Evolutionary conservation across 768 basidiomycete species (phyloP), one percentile per base, ranked within the genome.

Genomic region (Xerocomellus amylosporus): DNA sequence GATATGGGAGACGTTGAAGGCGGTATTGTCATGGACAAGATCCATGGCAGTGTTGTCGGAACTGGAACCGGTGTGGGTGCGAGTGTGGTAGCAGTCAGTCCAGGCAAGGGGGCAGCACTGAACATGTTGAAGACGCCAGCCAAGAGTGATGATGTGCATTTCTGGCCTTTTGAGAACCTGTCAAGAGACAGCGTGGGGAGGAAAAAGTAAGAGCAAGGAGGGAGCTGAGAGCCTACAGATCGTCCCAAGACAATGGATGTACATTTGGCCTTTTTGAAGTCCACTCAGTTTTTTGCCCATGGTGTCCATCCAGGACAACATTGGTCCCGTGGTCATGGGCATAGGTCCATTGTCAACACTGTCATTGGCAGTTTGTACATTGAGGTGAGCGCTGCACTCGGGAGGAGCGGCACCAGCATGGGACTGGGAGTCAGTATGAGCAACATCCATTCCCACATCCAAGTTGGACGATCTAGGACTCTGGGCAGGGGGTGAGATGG

Each of bases 81-180:
- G 17, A 45, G 64, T 6, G 68, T 58, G 3, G 75, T 60, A 14
- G 71, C 55, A 6, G 72, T 71, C 1, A 74, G 69, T 14, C 73
- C 58, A 2, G 79, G 74, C 8, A 72, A 67, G 51, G 83, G 65
- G 0, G 77, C 83, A 4, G 79, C 74, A 10, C 76, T 76, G 34
- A 85, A 73, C 38, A 79, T 76, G 56, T 78, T 77, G 7, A 84
- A 84, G 19, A 88, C 79, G 64, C 88, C 87, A 0, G 84, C 79
- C 49, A 89, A 64, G 31, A 89, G 75, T 1, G 80, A 59, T 0
- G 87, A 86, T 0, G 87, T 86, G 20, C 86, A 83, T 69, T 86
- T 87, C 54, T 85, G 85, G 61, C 74, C 77, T 60, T 84, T 87
- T 15, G 82, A 73, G 62, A 88, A 79, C n/a, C 87, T 89, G 19